A percentile compares a stretch with the other conserved stretches of the same genome.
These are phyloP conservation scores for Alternaria burnsii DNA, from an alignment of 2,329 filamentous ascomycete species.

Conservation along the genomic window DNA sequence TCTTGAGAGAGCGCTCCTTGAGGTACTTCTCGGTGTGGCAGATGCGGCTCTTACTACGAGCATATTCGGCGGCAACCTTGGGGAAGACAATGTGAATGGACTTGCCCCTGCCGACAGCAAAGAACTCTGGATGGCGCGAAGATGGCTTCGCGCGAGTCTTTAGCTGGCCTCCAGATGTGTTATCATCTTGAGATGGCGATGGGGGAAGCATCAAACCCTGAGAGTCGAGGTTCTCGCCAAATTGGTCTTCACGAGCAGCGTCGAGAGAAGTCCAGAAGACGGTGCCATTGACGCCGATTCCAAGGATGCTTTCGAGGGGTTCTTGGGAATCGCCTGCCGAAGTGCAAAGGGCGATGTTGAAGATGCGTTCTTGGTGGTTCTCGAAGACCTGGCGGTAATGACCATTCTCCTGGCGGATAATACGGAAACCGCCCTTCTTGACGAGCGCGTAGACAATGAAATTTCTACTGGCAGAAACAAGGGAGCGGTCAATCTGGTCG, in stretches of 20 bases:
- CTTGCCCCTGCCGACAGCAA: conserved; percentile 94
- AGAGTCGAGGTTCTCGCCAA: conserved; percentile 81
- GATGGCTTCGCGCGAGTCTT: conserved; percentile 95
- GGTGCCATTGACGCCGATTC: conserved; percentile 91
- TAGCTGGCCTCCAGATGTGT: conserved; percentile 87
- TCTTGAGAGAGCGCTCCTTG: conserved; percentile 86
- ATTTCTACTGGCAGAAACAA: conserved; percentile 86
- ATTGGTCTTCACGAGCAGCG: conserved; percentile 60
- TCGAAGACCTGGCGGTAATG: conserved; percentile 92
- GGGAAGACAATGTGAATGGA: conserved; percentile 88
- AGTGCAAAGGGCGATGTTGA: conserved; percentile 87
- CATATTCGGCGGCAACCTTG: conserved; percentile 62
- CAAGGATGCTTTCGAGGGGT: conserved; percentile 77
- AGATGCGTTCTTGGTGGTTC: conserved; percentile 89
- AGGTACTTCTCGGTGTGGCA: conserved; percentile 90
- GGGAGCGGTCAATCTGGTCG: conserved; percentile 92
- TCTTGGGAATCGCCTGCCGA: conserved; percentile 60
- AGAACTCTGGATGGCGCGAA: conserved; percentile 88
- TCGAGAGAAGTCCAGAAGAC: conserved; percentile 90
- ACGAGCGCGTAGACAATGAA: conserved; percentile 96
- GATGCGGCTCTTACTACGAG: conserved; percentile 61
- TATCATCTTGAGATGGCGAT: conserved; percentile 84
- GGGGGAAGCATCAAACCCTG: conserved; percentile 91
- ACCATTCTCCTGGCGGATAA: conserved; percentile 94
- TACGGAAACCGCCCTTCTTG: conserved; percentile 89